Percentiles rank a stretch among this genome's conserved stretches.
Evolutionary conservation across 2,329 filamentous ascomycete genomes (phyloP).

Genomic region (Colletotrichum chlorophyti): DNA sequence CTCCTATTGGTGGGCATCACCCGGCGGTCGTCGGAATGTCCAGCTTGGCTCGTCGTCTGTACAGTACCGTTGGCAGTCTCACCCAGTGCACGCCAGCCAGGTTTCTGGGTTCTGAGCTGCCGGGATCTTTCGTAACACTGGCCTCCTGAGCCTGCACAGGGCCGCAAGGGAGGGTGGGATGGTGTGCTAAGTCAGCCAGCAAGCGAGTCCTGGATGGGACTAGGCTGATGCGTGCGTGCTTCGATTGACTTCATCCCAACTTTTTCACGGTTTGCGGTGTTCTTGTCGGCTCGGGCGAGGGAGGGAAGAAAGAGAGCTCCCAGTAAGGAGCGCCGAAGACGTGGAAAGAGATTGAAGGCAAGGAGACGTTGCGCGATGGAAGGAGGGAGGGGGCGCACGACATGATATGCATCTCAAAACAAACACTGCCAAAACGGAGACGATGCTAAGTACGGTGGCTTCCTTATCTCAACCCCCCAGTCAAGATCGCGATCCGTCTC

Average conservation of each 20-base stretch:
- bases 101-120: conserved; percentile 22
- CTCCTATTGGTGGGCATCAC: conserved; percentile 4
- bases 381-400: not conserved
- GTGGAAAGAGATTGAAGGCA: not conserved
- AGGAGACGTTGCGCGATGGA: not conserved
- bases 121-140: conserved; percentile 26
- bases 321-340: conserved; percentile 8
- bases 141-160: conserved; percentile 20
- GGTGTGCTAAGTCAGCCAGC: conserved; percentile 7
- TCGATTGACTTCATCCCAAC: conserved; percentile 29
- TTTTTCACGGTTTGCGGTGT: conserved; percentile 1
- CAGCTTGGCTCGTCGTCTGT: not conserved
- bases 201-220: conserved; percentile 16
- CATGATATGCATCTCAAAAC: conserved; percentile 2
- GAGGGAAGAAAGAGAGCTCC: conserved; percentile 1
- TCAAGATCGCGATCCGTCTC: conserved; percentile 2
- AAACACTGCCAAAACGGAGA: not conserved
- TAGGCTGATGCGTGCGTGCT: conserved; percentile 17
- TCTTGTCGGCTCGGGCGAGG: not conserved
- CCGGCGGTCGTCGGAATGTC: not conserved
- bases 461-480: too few relatives aligned
- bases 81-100: conserved; percentile 17
- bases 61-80: not conserved
- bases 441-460: too few relatives aligned
- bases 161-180: not conserved